Percentiles rank a stretch among this genome's conserved stretches.
These are phyloP conservation scores for Saccharomycopsis phalli DNA, from an alignment of 1,139 yeast genomes.

Conservation along the genomic window DNA sequence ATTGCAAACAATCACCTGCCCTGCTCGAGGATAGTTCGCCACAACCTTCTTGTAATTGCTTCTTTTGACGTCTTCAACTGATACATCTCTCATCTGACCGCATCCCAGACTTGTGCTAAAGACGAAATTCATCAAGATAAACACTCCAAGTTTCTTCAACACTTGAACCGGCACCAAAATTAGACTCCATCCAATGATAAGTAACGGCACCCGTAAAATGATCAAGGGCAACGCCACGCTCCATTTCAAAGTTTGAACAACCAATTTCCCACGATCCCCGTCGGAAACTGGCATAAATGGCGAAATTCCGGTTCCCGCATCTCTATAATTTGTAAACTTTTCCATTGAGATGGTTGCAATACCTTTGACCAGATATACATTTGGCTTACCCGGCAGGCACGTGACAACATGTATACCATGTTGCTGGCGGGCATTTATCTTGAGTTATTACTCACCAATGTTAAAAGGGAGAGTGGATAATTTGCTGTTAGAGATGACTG, in stretches of 20 bases:
- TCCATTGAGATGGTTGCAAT: no score
- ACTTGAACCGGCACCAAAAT: constrained; percentile 20
- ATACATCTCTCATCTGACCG: constrained; percentile 31
- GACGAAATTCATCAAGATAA: constrained; percentile 20
- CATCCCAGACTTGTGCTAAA: constrained; percentile 21
- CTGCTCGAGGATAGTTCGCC: constrained; percentile 33
- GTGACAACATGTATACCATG: no score
- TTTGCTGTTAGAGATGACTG: no score
- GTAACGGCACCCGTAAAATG: constrained; percentile 28
- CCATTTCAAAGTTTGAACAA: constrained; percentile 24
- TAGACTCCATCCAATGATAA: constrained; percentile 22
- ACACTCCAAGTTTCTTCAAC: constrained; percentile 15
- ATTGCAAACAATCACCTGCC: constrained; percentile 43
- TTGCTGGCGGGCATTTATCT: no score
- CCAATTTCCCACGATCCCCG: constrained; percentile 22
- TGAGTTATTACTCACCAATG: no score
- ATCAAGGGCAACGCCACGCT: constrained; percentile 9
- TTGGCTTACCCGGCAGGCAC: no score
- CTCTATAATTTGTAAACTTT: constrained; percentile 66
- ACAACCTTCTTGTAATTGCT: constrained; percentile 31
- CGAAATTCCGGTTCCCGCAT: constrained; percentile 74
- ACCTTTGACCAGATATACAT: no score
- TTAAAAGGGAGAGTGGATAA: no score
- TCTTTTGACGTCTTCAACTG: constrained; percentile 45
- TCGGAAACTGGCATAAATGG: constrained; percentile 51